phyloP scores from a whole-genome alignment of 345 rosid species.

The Orychophragmus violaceus region DNA sequence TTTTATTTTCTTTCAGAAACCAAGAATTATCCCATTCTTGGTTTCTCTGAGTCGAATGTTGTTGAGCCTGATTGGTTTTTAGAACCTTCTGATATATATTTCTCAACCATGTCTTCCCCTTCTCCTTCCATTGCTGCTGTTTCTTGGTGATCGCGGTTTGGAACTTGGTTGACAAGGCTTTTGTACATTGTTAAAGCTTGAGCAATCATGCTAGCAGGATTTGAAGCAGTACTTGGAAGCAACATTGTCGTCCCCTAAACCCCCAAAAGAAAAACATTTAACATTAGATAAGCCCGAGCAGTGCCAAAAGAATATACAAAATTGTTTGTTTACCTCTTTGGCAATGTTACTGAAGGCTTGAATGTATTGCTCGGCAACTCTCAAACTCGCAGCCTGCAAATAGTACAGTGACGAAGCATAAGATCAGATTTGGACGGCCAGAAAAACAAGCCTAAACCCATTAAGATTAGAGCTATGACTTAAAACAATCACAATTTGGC shows the following conservation, averaged over 20 bases:
- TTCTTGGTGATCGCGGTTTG: conserved; percentile 25
- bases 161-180: conserved; percentile 38
- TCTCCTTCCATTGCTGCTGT: conserved; percentile 12
- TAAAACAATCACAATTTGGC: neutral
- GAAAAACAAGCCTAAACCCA: neutral
- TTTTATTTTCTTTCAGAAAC: conserved; percentile 3
- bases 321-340: conserved; percentile 53
- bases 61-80: conserved; percentile 17
- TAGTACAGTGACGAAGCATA: conserved; percentile 2
- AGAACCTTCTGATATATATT: conserved; percentile 21
- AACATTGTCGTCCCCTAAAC: conserved; percentile 77
- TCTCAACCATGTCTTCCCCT: conserved; percentile 13
- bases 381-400: conserved; percentile 84
- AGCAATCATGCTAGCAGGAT: conserved; percentile 68
- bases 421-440: neutral
- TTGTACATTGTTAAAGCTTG: conserved; percentile 79
- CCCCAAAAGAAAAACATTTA: neutral
- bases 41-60: conserved; percentile 14
- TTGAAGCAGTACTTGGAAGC: conserved; percentile 64
- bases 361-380: too few species aligned
- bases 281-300: neutral
- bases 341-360: too few species aligned
- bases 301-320: neutral
- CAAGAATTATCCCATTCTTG: conserved; percentile 4
- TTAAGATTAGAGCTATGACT: neutral